Base-by-base conservation (phyloP, 371 early-diverging fungal species). In the Massospora cicadina region DNA sequence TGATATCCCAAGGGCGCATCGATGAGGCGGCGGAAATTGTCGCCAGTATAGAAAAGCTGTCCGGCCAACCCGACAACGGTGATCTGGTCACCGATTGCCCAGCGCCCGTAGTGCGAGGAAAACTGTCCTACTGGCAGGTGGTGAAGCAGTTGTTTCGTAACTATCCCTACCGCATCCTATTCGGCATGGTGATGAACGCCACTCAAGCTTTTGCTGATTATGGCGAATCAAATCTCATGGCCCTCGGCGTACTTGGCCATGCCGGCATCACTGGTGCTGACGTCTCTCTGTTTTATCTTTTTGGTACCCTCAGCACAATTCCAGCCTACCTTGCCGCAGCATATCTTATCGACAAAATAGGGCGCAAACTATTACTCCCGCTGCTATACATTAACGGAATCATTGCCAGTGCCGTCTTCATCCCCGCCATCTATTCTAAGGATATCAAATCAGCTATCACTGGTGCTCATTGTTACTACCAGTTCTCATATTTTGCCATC, bases 171-270 rank as follows among this genome's bases (percentile, higher is more conserved):
- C 62, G 66, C 17, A 25, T 30, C 2, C 28, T 33, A 1, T 66
- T 61, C 24, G 66, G 58, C 30, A 63, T 63, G 63, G 43, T 66
- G 13, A 26, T 66, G 13, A 66, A 66, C 30, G 63, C 32, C 2
- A 62, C 66, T 17, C 66, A 66, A 29, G 66, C 66, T 24, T 66
- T 66, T 54, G 66, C 58, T n/a, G 66, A 66, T 32, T 66, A 66
- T 55, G 66, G 66, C 23, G 63, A 54, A 23, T 55, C 63, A 28
- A 61, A 61, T 23, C 56, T 66, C 2, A 57, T 66, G 61, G 60
- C 66, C 1, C 55, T 66, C 2, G 66, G 55, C 5, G 31, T 66
- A 3, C 25, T 66, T 24, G 23, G 27, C n/a, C 21, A 58, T 25
- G 64, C 56, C 26, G 28, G 54, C 25, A 66, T 66, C 54, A 28